Evolutionary conservation across 176 grass and related monocot genomes (phyloP).

Genomic region (Saccharum spontaneum): DNA sequence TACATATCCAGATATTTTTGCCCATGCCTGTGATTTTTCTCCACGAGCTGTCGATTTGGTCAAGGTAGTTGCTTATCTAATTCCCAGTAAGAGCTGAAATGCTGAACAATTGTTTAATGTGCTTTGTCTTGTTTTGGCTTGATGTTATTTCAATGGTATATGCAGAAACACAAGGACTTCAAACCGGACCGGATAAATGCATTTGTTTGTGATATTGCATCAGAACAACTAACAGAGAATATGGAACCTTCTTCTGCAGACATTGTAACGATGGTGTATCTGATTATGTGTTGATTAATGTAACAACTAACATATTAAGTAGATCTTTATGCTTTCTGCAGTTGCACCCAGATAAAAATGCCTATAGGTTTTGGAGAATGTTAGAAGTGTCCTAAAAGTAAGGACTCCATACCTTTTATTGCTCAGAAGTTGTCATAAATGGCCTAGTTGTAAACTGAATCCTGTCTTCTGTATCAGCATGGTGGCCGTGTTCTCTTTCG

Average conservation of each 20-base stretch:
- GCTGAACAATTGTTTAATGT: neutral
- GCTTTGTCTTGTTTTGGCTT: neutral
- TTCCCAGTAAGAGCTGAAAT: neutral
- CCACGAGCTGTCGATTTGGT: slow-evolving; percentile 75
- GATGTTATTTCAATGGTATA: slow-evolving; percentile 15
- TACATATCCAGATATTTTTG: slow-evolving; percentile 78
- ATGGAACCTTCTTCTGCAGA: slow-evolving; percentile 68
- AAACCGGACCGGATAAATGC: slow-evolving; percentile 61
- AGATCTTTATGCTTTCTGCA: slow-evolving; percentile 99
- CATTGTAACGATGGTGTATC: slow-evolving; percentile 86
- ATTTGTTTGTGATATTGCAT: slow-evolving; percentile 89
- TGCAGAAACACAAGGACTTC: slow-evolving; percentile 89
- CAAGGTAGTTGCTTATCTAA: slow-evolving; percentile 57
- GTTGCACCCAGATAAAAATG: slow-evolving; percentile 95
- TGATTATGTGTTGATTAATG: neutral
- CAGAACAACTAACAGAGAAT: slow-evolving; percentile 50
- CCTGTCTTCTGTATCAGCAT: slow-evolving; percentile 48
- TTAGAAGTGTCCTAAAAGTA: slow-evolving; percentile 71
- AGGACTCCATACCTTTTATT: slow-evolving; percentile 36
- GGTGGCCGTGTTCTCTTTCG: slow-evolving; percentile 82
- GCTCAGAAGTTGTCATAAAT: slow-evolving; percentile 10
- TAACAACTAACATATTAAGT: slow-evolving; percentile 85
- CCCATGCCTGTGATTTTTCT: slow-evolving; percentile 94
- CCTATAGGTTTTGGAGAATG: slow-evolving; percentile 64
- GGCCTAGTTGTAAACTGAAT: slow-evolving; percentile 21